Conservation (phyloP, 306 rosid species). For the Vigna trinervia region DNA sequence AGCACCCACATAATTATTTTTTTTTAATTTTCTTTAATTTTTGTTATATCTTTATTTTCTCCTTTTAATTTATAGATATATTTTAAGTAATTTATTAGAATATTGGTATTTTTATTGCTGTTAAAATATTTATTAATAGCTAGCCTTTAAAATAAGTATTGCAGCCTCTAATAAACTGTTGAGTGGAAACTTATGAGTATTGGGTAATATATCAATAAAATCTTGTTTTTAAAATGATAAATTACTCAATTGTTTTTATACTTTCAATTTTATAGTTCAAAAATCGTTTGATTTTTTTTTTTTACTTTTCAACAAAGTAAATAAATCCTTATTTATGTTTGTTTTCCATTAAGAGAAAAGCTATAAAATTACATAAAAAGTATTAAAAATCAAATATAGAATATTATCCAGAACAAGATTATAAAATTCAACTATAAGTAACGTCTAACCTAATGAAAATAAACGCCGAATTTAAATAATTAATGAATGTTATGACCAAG, state of each 20-base stretch:
- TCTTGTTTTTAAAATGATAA: not conserved
- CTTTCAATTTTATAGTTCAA: not conserved
- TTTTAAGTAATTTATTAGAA: not conserved
- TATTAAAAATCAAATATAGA: too few relatives aligned
- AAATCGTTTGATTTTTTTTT: not conserved
- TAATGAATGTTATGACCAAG: not conserved
- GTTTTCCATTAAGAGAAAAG: not conserved
- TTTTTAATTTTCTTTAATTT: not conserved
- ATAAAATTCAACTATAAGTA: not conserved
- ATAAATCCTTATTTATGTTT: not conserved
- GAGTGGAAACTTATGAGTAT: not conserved
- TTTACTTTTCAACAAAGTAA: not conserved
- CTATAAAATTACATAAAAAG: not conserved
- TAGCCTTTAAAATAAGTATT: not conserved
- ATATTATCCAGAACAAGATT: not conserved
- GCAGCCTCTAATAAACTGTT: not conserved
- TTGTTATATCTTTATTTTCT: not conserved
- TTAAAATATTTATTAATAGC: not conserved
- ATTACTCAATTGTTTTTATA: not conserved
- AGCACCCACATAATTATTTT: constrained; percentile 44
- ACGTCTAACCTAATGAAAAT: not conserved
- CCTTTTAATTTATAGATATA: not conserved
- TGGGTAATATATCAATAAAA: not conserved
- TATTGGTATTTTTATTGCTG: not conserved
- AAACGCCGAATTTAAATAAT: not conserved